A percentile compares a stretch with the other conserved stretches of the same genome.
Conservation (phyloP, 352 stramenopile species). For the Phytopythium helicoides region DNA sequence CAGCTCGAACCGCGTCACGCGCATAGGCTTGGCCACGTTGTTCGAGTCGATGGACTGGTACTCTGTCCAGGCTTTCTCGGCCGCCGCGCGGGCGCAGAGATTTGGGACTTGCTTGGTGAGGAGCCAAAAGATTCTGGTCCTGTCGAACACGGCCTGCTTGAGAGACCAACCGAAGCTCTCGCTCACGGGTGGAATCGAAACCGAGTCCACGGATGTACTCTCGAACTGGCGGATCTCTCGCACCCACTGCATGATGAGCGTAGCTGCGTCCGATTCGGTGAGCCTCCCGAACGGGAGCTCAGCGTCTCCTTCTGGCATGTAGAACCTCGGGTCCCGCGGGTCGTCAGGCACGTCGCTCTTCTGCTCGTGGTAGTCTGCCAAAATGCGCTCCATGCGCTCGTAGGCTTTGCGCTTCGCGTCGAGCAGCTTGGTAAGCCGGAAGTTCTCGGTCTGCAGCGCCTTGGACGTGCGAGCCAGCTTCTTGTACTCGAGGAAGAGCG, state of each 20-base stretch:
- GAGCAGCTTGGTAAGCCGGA: conserved; percentile 34
- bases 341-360: conserved; percentile 18
- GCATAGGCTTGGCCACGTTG: conserved; percentile 24
- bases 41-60: conserved; percentile 30
- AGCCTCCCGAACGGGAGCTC: conserved; percentile 9
- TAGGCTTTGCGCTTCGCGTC: conserved; percentile 29
- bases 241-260: conserved; percentile 28
- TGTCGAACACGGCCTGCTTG: conserved; percentile 19
- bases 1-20: conserved; percentile 36
- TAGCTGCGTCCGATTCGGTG: conserved; percentile 22
- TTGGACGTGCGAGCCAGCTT: conserved; percentile 32
- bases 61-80: conserved; percentile 26
- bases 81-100: conserved; percentile 18
- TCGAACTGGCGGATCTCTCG: conserved; percentile 24
- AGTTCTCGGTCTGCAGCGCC: conserved; percentile 33
- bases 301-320: neutral
- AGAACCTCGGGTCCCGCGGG: neutral
- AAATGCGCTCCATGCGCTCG: conserved; percentile 40
- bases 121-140: conserved; percentile 29
- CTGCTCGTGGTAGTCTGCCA: conserved; percentile 38
- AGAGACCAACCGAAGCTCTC: conserved; percentile 39
- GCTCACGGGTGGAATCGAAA: conserved; percentile 5
- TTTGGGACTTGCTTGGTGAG: conserved; percentile 33
- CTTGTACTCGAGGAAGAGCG: conserved; percentile 24
- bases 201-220: neutral